Percentiles rank a stretch among this genome's conserved stretches.
Evolutionary conservation across 371 early-diverging fungal genomes (phyloP).

Genomic region (Blyttiomyces sp.): DNA sequence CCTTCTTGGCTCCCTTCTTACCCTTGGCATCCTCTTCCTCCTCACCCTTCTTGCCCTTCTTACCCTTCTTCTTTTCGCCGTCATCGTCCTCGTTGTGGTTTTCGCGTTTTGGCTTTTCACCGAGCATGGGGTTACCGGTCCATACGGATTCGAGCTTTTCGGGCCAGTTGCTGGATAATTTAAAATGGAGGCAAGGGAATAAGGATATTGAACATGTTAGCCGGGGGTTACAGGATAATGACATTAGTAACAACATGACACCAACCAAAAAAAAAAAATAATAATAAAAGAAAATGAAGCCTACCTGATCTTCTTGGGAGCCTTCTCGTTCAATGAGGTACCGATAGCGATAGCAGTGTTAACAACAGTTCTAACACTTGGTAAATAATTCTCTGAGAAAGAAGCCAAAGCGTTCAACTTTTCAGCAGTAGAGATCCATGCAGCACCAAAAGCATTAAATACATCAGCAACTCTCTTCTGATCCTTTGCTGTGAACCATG

Average conservation of each 20-base stretch:
- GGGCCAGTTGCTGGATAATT: conserved; percentile 19
- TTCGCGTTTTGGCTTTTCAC: conserved; percentile 8
- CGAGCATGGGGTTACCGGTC: conserved; percentile 11
- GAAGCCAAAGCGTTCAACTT: conserved; percentile 7
- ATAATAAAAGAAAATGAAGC: not conserved
- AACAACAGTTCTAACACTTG: conserved; percentile 10
- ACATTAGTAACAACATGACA: not conserved
- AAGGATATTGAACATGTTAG: not conserved
- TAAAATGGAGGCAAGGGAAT: not conserved
- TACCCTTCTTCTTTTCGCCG: not conserved
- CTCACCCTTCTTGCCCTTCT: conserved; percentile 13
- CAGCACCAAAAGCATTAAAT: conserved; percentile 16
- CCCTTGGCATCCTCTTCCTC: conserved; percentile 5
- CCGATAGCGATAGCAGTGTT: conserved; percentile 12
- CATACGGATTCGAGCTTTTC: conserved; percentile 20
- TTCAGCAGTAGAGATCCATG: conserved; percentile 13
- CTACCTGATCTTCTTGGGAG: conserved; percentile 8
- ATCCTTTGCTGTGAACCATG: conserved; percentile 9
- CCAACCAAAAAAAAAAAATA: not conserved
- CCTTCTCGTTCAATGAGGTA: conserved; percentile 8
- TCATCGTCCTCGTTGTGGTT: not conserved
- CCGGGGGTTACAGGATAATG: not conserved
- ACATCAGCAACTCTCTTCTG: conserved; percentile 1
- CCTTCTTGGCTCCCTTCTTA: conserved; percentile 2
- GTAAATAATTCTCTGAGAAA: conserved; percentile 12